Evolutionary conservation across 1,284 basidiomycete species (phyloP), one percentile per base, ranked within the genome.

Genomic region (Laetiporus sulphureus): DNA sequence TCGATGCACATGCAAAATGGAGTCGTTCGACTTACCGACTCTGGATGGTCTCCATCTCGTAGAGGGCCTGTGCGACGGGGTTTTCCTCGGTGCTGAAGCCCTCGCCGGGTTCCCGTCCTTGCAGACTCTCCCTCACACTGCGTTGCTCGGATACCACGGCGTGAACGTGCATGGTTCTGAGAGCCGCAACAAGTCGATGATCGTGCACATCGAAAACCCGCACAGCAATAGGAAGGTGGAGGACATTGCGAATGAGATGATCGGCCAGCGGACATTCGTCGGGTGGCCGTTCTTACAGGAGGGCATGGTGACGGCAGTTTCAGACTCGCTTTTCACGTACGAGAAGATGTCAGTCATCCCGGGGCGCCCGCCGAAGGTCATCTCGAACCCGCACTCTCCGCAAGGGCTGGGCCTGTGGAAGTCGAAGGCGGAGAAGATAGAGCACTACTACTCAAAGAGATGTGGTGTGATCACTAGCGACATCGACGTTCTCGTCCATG

Each of bases 231-330:
- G 69, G 52, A 85, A 83, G 60, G 66, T 77, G 8, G 79, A 85
- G 55, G 82, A 87, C 7, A 66, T 97, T 21, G 94, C 92, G 5
- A 64, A 70, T 37, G 72, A 75, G 53, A 73, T 91, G 69, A 68
- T 95, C 38, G 90, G 86, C 16, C 71, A 83, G 56, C 77, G 87
- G 33, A 83, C 79, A 0, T 98, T 87, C 61, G 71, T 87, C 46
- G 80, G 82, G 24, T 99, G 95, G 93, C 96, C 96, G 0, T 99
- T 94, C 72, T 68, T 99, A 36, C 83, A 87, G 53, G 96, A 99
- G 63, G 95, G 90, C 2, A 69, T 83, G 52, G 91, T 98, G 2
- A 79, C 83, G 1, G 88, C 81, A 16, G 73, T 99, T 11, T 94
- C 91, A 4, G 93, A 99, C 61, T 76, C 82, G 36, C 62, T 89